phyloP scores from a whole-genome alignment of 2,329 filamentous ascomycete genomes.

The Boeremia lycopersici region DNA sequence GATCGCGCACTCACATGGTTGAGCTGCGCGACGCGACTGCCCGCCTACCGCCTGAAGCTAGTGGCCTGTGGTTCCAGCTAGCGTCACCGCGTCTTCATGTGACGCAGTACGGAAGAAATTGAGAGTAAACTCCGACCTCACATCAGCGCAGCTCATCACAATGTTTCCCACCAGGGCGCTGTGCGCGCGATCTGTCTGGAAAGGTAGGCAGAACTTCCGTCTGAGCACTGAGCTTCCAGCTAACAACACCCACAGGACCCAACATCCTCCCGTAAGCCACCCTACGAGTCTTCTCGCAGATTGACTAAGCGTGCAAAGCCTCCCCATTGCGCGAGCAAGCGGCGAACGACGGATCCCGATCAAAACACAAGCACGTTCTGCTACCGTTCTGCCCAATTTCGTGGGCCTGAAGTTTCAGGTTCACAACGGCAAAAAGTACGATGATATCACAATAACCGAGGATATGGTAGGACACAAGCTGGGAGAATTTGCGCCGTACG shows the following conservation, averaged over 20 bases:
- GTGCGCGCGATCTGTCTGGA: conserved; percentile 80
- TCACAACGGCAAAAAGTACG: conserved; percentile 88
- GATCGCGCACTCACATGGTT: neutral
- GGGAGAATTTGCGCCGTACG: conserved; percentile 88
- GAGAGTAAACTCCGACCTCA: conserved; percentile 35
- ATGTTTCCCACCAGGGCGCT: conserved; percentile 73
- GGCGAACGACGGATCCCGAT: conserved; percentile 74
- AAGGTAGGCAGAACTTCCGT: conserved; percentile 63
- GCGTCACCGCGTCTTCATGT: conserved; percentile 35
- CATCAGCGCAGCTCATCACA: conserved; percentile 36
- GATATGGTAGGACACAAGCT: conserved; percentile 97
- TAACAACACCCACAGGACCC: conserved; percentile 57
- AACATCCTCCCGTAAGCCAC: conserved; percentile 71
- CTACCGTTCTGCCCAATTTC: conserved; percentile 90
- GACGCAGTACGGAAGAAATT: conserved; percentile 24
- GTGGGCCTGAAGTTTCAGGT: conserved; percentile 88
- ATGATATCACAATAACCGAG: conserved; percentile 83
- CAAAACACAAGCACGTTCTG: conserved; percentile 82
- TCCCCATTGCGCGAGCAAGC: conserved; percentile 67
- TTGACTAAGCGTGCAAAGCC: conserved; percentile 50
- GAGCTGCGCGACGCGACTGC: conserved; percentile 35
- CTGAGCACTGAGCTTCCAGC: neutral
- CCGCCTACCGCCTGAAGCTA: conserved; percentile 23
- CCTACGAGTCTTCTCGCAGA: conserved; percentile 9
- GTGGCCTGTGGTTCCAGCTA: conserved; percentile 14